phyloP scores from a whole-genome alignment of 2,329 filamentous ascomycete genomes.

The Pestalotiopsis sp. region DNA sequence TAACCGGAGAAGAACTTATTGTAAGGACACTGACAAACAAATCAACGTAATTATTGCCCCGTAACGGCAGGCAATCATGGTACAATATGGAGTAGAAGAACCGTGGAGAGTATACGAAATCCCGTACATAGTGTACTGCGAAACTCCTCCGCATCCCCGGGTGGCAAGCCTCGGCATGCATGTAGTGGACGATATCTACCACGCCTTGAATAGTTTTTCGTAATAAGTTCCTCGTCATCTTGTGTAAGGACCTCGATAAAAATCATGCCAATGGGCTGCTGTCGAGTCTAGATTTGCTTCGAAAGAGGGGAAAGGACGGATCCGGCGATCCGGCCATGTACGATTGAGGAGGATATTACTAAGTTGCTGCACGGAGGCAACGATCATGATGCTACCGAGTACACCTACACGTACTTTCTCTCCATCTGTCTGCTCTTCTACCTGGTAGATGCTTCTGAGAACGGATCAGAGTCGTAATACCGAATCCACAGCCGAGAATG shows the following conservation, averaged over 20 bases:
- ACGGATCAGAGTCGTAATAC: neutral
- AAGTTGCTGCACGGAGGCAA: neutral
- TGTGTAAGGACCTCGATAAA: neutral
- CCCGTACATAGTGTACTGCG: neutral
- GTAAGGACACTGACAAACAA: neutral
- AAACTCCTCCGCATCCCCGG: neutral
- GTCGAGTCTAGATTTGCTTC: neutral
- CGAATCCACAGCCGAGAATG: neutral
- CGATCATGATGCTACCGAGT: neutral
- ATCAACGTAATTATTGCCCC: neutral
- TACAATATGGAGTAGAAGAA: neutral
- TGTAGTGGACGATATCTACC: neutral
- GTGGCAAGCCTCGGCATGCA: neutral
- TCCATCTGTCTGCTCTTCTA: neutral
- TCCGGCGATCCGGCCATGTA: slow-evolving; percentile 6
- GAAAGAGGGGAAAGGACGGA: slow-evolving; percentile 7
- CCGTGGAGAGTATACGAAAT: neutral
- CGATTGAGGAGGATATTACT: neutral
- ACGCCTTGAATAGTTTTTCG: neutral
- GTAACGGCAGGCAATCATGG: neutral
- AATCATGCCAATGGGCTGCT: neutral
- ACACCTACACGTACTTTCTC: neutral
- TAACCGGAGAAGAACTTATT: neutral
- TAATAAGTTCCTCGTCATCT: neutral
- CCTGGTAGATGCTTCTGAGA: neutral